phyloP scores from a whole-genome alignment of 2,329 filamentous ascomycete genomes.

The Nigrograna mackinnonii region DNA sequence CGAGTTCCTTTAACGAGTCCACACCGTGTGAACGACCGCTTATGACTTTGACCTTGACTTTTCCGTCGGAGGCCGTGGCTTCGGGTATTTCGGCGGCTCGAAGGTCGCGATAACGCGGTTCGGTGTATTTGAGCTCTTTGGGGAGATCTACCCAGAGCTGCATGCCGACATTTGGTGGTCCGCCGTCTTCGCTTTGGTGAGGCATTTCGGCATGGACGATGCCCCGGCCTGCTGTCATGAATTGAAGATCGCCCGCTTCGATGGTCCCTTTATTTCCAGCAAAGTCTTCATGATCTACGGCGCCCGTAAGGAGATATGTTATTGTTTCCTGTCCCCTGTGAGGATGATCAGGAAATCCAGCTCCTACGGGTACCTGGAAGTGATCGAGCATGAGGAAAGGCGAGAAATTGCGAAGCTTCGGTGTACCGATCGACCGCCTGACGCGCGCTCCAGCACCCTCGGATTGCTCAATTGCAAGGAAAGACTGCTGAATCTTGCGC shows the following conservation, averaged over 20 bases:
- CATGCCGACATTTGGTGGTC: slow-evolving; percentile 79
- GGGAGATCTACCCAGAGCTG: slow-evolving; percentile 97
- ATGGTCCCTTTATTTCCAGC: slow-evolving; percentile 84
- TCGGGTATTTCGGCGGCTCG: slow-evolving; percentile 76
- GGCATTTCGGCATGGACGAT: slow-evolving; percentile 98
- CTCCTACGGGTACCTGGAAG: slow-evolving; percentile 77
- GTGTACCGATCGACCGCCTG: slow-evolving; percentile 83
- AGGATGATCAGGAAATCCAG: slow-evolving; percentile 88
- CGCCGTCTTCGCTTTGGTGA: slow-evolving; percentile 75
- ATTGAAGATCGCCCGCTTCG: slow-evolving; percentile 85
- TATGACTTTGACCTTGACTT: slow-evolving; percentile 86
- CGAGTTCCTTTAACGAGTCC: slow-evolving; percentile 85
- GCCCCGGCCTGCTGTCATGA: slow-evolving; percentile 93
- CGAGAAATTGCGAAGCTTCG: slow-evolving; percentile 80
- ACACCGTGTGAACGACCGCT: slow-evolving; percentile 82
- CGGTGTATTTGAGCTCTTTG: slow-evolving; percentile 77
- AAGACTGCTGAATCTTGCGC: slow-evolving; percentile 79
- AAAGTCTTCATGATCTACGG: slow-evolving; percentile 91
- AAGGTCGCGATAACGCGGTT: slow-evolving; percentile 90
- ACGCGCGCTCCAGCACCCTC: slow-evolving; percentile 90
- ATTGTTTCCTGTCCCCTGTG: slow-evolving; percentile 86
- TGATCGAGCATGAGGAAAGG: slow-evolving; percentile 96
- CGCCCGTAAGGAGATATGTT: slow-evolving; percentile 85
- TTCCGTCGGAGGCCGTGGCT: slow-evolving; percentile 71
- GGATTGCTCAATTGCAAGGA: slow-evolving; percentile 81